Evolutionary conservation across 768 basidiomycete species (phyloP), one percentile per base, ranked within the genome.

Genomic region (Collybia sp.): DNA sequence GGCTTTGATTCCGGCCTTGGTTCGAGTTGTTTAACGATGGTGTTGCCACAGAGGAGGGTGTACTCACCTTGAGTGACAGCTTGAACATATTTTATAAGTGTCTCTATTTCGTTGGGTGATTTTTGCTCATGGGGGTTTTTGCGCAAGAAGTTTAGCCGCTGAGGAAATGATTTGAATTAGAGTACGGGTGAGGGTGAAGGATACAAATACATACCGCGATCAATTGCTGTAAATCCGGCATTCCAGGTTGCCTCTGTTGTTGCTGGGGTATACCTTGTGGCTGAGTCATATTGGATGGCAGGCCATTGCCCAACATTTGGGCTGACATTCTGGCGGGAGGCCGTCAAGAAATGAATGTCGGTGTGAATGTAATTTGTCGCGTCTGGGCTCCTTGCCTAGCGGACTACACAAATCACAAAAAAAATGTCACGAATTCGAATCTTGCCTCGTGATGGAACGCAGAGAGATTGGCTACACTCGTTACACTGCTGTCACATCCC

Each of bases 61-160:
- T 20, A 62, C 65, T 57, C 42, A 69, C 70, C 61, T 50, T 73
- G 66, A 41, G 59, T 63, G 41, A 79, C 58, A 47, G 65, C 63
- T 50, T 75, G 70, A 30, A 80, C 69, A 53, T 72, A 75, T 57
- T 73, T 77, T 40, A 72, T 47, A 30, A 79, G 57, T 32, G 62
- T 64, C 15, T 76, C 76, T 5, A 76, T 61, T 51, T 80, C 78
- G 33, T 57, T 63, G 2, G 73, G 72, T 30, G 43, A 53, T 59
- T 73, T 76, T 54, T 76, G 75, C 47, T 77, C 74, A 30, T 54
- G 60, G 15, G 76, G 77, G 56, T 79, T 73, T 60, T 75, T 69
- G 50, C 72, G 71, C 45, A 79, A 62, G 54, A 71, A 72, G 48
- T 71, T 72, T 42, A 63, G 70, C 44, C 77, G 72, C 78, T 80